phyloP scores from a whole-genome alignment of 2,329 filamentous ascomycete genomes.

The Xylariaceae sp. region DNA sequence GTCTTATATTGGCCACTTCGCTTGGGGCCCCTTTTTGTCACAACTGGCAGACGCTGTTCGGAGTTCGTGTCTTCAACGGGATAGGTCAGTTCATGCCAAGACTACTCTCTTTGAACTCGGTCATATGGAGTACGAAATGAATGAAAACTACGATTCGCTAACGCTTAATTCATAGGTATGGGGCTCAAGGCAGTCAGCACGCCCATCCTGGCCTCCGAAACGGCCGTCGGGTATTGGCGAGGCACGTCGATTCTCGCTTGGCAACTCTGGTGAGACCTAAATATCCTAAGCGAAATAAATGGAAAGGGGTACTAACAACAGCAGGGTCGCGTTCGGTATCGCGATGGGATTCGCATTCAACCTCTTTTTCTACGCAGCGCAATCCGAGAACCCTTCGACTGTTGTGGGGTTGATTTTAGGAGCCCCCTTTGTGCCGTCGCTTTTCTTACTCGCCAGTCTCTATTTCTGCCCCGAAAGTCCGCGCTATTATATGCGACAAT shows the following conservation, averaged over 20 bases:
- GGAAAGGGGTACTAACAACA: not conserved
- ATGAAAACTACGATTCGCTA: not conserved
- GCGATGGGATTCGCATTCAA: constrained; percentile 29
- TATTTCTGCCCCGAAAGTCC: constrained; percentile 39
- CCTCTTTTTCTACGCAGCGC: constrained; percentile 33
- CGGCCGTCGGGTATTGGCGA: constrained; percentile 43
- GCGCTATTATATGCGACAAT: constrained; percentile 36
- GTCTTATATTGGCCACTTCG: constrained; percentile 38
- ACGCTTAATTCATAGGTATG: constrained; percentile 34
- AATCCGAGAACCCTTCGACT: constrained; percentile 11
- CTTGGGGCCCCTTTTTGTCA: constrained; percentile 34
- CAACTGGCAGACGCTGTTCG: constrained; percentile 33
- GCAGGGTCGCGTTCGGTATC: constrained; percentile 27
- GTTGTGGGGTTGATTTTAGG: constrained; percentile 33
- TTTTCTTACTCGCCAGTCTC: constrained; percentile 32
- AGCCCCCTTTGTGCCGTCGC: constrained; percentile 34
- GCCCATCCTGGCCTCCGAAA: constrained; percentile 43
- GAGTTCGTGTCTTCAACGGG: constrained; percentile 36
- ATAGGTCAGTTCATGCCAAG: constrained; percentile 31
- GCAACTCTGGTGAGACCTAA: constrained; percentile 34
- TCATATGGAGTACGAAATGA: not conserved
- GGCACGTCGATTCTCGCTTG: constrained; percentile 44
- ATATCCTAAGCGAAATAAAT: not conserved
- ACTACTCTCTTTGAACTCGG: not conserved
- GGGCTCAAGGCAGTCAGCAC: constrained; percentile 46